phyloP scores from a whole-genome alignment of 495 filamentous ascomycete genomes.

The Lepraria neglecta region DNA sequence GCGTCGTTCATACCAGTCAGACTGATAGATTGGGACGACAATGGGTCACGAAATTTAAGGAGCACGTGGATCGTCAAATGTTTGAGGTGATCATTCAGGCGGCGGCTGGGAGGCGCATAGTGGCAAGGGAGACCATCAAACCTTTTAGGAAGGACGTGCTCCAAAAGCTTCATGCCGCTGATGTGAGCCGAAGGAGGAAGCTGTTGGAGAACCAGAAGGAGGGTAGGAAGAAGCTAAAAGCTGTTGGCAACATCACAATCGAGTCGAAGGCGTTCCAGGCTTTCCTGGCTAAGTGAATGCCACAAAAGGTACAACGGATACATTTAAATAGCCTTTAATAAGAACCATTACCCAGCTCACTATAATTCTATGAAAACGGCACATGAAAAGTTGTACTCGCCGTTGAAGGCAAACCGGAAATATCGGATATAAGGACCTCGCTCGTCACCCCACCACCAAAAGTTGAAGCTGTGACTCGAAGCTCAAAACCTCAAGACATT shows the following conservation, averaged over 20 bases:
- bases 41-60: slow-evolving; percentile 96
- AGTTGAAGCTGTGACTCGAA: slow-evolving; percentile 14
- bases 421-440: no score
- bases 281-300: slow-evolving; percentile 61
- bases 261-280: slow-evolving; percentile 90
- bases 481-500: background rate
- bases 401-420: no score
- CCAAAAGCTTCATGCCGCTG: slow-evolving; percentile 87
- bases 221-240: slow-evolving; percentile 76
- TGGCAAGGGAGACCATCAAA: slow-evolving; percentile 93
- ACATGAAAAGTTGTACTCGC: no score
- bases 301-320: no score
- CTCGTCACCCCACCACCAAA: slow-evolving; percentile 1
- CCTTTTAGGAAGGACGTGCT: slow-evolving; percentile 93
- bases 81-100: slow-evolving; percentile 97
- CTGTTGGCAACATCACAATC: slow-evolving; percentile 74
- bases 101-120: slow-evolving; percentile 70
- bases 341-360: no score
- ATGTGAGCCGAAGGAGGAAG: slow-evolving; percentile 75
- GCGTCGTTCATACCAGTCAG: slow-evolving; percentile 78
- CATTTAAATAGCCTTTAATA: no score
- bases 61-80: slow-evolving; percentile 91
- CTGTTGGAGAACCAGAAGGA: slow-evolving; percentile 96
- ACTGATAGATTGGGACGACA: slow-evolving; percentile 65
- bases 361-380: no score